Conservation (phyloP, 202 grass and related monocot species). For the Eragrostis tef region DNA sequence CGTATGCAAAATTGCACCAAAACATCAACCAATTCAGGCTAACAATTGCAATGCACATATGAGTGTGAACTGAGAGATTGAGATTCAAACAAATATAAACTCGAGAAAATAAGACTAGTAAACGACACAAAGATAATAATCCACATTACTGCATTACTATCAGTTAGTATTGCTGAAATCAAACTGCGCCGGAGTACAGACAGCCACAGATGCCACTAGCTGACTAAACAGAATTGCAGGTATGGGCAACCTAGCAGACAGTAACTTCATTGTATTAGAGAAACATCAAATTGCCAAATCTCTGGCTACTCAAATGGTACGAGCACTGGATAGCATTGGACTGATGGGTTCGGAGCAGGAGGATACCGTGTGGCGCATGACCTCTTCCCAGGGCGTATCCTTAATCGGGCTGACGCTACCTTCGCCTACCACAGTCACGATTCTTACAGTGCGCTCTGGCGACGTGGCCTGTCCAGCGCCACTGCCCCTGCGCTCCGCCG, state of each 20-base stretch:
- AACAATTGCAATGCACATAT: background rate
- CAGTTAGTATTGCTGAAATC: background rate
- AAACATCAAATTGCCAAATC: background rate
- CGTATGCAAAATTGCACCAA: background rate
- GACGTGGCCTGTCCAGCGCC: background rate
- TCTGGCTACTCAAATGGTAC: background rate
- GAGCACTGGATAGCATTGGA: background rate
- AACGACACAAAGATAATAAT: background rate
- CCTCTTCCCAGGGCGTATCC: constrained; percentile 73
- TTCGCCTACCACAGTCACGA: constrained; percentile 69
- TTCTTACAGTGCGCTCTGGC: constrained; percentile 39
- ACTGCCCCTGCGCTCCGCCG: constrained; percentile 19
- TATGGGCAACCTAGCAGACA: background rate
- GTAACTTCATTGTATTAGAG: background rate
- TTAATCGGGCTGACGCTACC: constrained; percentile 73
- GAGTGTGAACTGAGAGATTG: background rate
- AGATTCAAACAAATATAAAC: background rate
- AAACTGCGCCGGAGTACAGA: background rate
- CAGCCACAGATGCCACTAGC: background rate
- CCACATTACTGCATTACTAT: background rate
- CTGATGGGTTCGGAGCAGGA: constrained; percentile 16
- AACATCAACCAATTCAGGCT: background rate
- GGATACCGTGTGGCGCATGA: constrained; percentile 84
- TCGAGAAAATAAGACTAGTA: background rate
- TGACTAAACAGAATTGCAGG: constrained; percentile 3